A percentile compares a stretch with the other conserved stretches of the same genome.
These are phyloP conservation scores for Lactarius indigo DNA, from an alignment of 768 basidiomycete species.

Conservation along the genomic window DNA sequence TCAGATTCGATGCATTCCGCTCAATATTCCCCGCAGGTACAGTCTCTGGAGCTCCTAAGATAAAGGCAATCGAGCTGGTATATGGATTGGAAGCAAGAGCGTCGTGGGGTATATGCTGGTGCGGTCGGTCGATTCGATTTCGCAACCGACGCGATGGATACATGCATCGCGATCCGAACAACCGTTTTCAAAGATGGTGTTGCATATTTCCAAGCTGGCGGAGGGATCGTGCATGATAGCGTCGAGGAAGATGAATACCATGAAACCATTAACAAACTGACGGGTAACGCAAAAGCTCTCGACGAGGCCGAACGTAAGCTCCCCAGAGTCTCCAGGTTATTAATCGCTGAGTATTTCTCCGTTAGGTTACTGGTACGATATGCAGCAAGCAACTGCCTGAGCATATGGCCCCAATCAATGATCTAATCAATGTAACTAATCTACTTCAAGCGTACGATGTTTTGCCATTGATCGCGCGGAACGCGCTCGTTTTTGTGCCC, in stretches of 20 bases:
- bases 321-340: background rate
- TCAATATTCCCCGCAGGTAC: slow-evolving; percentile 99
- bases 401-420: background rate
- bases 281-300: slow-evolving; percentile 80
- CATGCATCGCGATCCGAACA: slow-evolving; percentile 97
- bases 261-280: slow-evolving; percentile 94
- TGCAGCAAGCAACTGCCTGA: slow-evolving; percentile 40
- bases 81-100: slow-evolving; percentile 82
- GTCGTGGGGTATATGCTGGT: slow-evolving; percentile 92
- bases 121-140: slow-evolving; percentile 99
- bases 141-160: slow-evolving; percentile 92
- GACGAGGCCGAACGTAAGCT: slow-evolving; percentile 84
- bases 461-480: slow-evolving; percentile 13
- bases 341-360: slow-evolving; percentile 25
- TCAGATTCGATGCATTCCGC: slow-evolving; percentile 95
- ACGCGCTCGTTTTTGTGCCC: slow-evolving; percentile 24
- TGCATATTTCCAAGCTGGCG: slow-evolving; percentile 92
- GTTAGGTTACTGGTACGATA: slow-evolving; percentile 66
- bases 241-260: slow-evolving; percentile 96
- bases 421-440: slow-evolving; percentile 14
- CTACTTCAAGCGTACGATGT: slow-evolving; percentile 22
- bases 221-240: slow-evolving; percentile 96
- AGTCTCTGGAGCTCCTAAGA: slow-evolving; percentile 97
- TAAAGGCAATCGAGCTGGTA: slow-evolving; percentile 95
- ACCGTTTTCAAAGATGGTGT: slow-evolving; percentile 95